A percentile compares a stretch with the other conserved stretches of the same genome.
phyloP scores from a whole-genome alignment of 768 basidiomycete species.

The Artomyces pyxidatus region DNA sequence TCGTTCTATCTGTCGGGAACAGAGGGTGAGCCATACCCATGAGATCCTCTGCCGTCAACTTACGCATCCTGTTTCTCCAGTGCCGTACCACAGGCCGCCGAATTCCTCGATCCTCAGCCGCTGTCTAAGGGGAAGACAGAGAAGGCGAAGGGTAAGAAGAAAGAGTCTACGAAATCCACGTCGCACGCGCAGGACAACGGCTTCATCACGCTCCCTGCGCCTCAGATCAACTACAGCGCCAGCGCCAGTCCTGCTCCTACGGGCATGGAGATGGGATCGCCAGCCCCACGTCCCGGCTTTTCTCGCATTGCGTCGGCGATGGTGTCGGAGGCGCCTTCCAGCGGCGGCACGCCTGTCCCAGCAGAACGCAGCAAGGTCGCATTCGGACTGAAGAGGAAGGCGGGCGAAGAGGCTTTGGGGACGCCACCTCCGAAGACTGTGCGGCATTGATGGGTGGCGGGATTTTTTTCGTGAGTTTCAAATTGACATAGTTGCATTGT shows the following conservation, averaged over 20 bases:
- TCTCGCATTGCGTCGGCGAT: conserved; percentile 61
- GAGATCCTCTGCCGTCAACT: conserved; percentile 3
- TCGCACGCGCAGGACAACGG: conserved; percentile 45
- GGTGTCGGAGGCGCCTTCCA: conserved; percentile 36
- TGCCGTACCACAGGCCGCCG: conserved; percentile 78
- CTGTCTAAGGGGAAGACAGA: conserved; percentile 79
- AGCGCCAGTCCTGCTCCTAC: conserved; percentile 35
- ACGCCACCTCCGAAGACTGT: conserved; percentile 58
- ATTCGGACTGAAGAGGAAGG: conserved; percentile 81
- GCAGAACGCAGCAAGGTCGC: conserved; percentile 67
- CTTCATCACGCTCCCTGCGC: conserved; percentile 68
- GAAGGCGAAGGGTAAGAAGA: conserved; percentile 74
- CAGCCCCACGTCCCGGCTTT: conserved; percentile 66
- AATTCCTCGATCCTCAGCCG: conserved; percentile 75
- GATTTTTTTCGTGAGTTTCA: too few relatives aligned
- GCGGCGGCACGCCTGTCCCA: conserved; percentile 45
- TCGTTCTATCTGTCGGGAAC: conserved; percentile 91
- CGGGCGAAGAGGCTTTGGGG: conserved; percentile 56
- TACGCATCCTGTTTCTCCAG: conserved; percentile 32
- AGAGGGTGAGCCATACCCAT: conserved; percentile 55
- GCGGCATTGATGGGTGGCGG: background rate
- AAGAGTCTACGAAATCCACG: conserved; percentile 48
- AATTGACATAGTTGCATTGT: too few relatives aligned
- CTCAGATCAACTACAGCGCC: conserved; percentile 33
- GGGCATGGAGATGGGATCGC: conserved; percentile 45